Evolutionary conservation across 176 grass and related monocot species (phyloP).

Genomic region (Phoenix dactylifera): DNA sequence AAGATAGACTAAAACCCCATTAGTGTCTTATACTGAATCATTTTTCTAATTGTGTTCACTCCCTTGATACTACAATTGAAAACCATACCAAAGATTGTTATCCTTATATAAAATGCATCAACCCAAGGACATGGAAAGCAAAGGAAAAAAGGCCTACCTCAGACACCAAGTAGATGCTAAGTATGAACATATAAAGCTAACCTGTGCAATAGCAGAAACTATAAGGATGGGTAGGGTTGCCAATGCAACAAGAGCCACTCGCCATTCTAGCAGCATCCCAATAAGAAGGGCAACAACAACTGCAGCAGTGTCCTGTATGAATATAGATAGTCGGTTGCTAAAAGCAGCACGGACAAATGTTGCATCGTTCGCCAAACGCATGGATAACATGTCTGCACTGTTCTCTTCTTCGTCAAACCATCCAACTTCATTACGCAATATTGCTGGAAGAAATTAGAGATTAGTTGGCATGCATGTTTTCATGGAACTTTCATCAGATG

Average conservation of each 20-base stretch:
- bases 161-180: too few species aligned
- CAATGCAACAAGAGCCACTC: constrained; percentile 88
- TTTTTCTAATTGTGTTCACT: too few species aligned
- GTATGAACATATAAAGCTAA: constrained; percentile 18
- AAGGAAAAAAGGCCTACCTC: too few species aligned
- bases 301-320: constrained; percentile 91
- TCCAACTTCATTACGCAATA: constrained; percentile 89
- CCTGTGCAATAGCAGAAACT: constrained; percentile 97
- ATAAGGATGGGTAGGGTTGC: constrained; percentile 85
- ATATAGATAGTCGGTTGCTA: constrained; percentile 96
- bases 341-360: constrained; percentile 98
- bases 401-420: constrained; percentile 99
- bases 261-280: constrained; percentile 85
- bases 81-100: too few species aligned
- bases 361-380: constrained; percentile 96
- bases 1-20: too few species aligned
- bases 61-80: too few species aligned
- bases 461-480: constrained; percentile 7
- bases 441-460: constrained; percentile 46
- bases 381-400: constrained; percentile 84
- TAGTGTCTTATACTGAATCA: too few species aligned
- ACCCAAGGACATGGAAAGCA: too few species aligned
- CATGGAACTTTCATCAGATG: too few species aligned
- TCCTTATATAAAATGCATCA: too few species aligned
- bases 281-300: constrained; percentile 86